Conservation (phyloP, 805 yeast genomes). For the Candida incommunis region DNA sequence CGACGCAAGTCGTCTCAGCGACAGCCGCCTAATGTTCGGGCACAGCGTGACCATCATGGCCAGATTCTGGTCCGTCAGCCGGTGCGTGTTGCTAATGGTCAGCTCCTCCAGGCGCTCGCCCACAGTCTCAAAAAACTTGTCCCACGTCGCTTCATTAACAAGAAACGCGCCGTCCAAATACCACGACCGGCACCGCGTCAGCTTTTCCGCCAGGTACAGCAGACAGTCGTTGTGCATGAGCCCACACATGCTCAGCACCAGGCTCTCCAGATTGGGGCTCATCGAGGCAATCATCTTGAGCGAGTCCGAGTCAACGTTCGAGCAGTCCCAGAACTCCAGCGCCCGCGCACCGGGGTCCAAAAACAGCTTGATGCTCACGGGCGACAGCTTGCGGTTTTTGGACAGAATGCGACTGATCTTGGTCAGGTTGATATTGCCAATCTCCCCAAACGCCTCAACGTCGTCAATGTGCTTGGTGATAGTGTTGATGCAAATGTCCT, state of each 20-base stretch:
- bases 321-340: slow-evolving; percentile 86
- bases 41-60: slow-evolving; percentile 47
- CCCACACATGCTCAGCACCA: slow-evolving; percentile 86
- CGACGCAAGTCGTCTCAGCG: slow-evolving; percentile 61
- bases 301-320: slow-evolving; percentile 53
- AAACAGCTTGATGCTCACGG: slow-evolving; percentile 60
- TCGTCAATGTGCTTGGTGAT: slow-evolving; percentile 55
- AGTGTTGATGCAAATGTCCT: slow-evolving; percentile 62
- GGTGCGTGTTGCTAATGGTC: slow-evolving; percentile 66
- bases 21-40: slow-evolving; percentile 37
- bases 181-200: slow-evolving; percentile 38
- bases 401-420: slow-evolving; percentile 67
- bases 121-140: slow-evolving; percentile 45
- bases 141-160: slow-evolving; percentile 68
- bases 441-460: slow-evolving; percentile 76
- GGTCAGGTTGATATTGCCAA: slow-evolving; percentile 57
- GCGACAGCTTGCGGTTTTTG: slow-evolving; percentile 66
- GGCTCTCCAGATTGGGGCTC: slow-evolving; percentile 55
- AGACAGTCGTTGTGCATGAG: slow-evolving; percentile 70
- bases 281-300: slow-evolving; percentile 56
- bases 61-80: slow-evolving; percentile 58
- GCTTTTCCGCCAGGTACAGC: slow-evolving; percentile 43
- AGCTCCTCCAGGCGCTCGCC: slow-evolving; percentile 43
- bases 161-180: slow-evolving; percentile 84
- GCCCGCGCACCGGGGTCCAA: slow-evolving; percentile 41